Base-by-base conservation (phyloP, 768 basidiomycete species). In the Phylloporus scabripes region DNA sequence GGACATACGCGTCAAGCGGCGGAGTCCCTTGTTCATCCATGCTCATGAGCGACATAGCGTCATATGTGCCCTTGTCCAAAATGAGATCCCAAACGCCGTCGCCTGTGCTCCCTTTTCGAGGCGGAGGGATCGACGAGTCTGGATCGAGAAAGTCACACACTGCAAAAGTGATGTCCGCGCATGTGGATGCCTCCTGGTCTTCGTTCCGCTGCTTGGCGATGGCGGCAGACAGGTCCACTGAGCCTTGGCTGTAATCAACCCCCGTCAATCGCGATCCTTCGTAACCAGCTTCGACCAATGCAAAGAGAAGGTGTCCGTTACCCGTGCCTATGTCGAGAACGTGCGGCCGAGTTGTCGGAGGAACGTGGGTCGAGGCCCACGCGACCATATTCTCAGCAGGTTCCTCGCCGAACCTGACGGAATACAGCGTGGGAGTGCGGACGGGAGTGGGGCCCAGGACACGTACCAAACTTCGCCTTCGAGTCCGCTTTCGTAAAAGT, bases 1-100 rank as follows among this genome's bases (percentile, higher is more conserved):
- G 58, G 3, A 85, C 86, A 62, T 92, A 92, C 15, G 59, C 62
- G n/a, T 72, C 66, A 0, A 76, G 77, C 1, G 83, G 82, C 1
- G 75, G 70, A 36, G 56, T 62, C 18, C 83, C 86, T 32, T 63
- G 57, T 5, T 67, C 72, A 36, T 83, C 80, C 59, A 79, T 82
- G 47, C 74, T 73, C 43, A 77, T 83, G 33, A 92, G 67, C 0
- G 87, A 85, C 43, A 92, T 90, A 5, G 90, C 88, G 59, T 92
- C 90, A 59, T 81, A 89, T 0, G 90, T 92, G n/a, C 90, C 90
- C 63, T 92, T 92, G 67, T 92, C 90, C 48, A 92, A 60, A 14
- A 92, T 60, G 6, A 91, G 67, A 60, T 90, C 85, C 89, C 89
- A 92, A 9, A 61, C 51, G 3, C 55, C 51, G 4, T 53, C 53